Conservation (phyloP, 495 filamentous ascomycete species). For the Hypoxylon cercidicola region DNA sequence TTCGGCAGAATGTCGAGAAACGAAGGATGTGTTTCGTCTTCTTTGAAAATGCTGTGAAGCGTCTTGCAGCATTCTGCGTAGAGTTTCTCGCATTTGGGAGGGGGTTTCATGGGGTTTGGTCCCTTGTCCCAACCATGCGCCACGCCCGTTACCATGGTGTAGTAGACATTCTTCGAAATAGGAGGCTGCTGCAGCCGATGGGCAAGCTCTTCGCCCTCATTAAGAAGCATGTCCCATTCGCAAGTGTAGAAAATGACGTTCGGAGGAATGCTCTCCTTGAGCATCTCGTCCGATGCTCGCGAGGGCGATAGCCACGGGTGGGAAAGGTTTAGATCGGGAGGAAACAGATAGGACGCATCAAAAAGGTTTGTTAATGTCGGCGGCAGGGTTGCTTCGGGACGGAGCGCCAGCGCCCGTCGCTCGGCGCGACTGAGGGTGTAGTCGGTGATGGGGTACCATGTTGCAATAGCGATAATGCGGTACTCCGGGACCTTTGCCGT, state of each 20-base stretch:
- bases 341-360: slow-evolving; percentile 81
- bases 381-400: slow-evolving; percentile 78
- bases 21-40: slow-evolving; percentile 22
- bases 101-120: slow-evolving; percentile 76
- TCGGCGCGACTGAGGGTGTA: slow-evolving; percentile 79
- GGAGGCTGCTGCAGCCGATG: slow-evolving; percentile 64
- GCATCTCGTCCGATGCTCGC: slow-evolving; percentile 51
- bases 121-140: slow-evolving; percentile 90
- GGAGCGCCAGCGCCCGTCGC: slow-evolving; percentile 69
- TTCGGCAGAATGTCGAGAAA: slow-evolving; percentile 21
- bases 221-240: slow-evolving; percentile 91
- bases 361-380: slow-evolving; percentile 83
- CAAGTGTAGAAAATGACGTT: slow-evolving; percentile 75
- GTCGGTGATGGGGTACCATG: slow-evolving; percentile 88
- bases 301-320: slow-evolving; percentile 54
- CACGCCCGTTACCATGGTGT: slow-evolving; percentile 76
- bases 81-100: slow-evolving; percentile 49
- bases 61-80: slow-evolving; percentile 52
- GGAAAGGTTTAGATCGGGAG: slow-evolving; percentile 48
- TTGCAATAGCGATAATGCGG: slow-evolving; percentile 59
- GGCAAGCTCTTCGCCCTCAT: slow-evolving; percentile 77
- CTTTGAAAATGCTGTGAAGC: slow-evolving; percentile 48
- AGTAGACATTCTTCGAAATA: slow-evolving; percentile 72
- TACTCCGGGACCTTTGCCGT: slow-evolving; percentile 42
- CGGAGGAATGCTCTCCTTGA: slow-evolving; percentile 57